These are phyloP conservation scores for Kentomonas sorsogonicus DNA, from an alignment of 208 protist species.

Conservation along the genomic window DNA sequence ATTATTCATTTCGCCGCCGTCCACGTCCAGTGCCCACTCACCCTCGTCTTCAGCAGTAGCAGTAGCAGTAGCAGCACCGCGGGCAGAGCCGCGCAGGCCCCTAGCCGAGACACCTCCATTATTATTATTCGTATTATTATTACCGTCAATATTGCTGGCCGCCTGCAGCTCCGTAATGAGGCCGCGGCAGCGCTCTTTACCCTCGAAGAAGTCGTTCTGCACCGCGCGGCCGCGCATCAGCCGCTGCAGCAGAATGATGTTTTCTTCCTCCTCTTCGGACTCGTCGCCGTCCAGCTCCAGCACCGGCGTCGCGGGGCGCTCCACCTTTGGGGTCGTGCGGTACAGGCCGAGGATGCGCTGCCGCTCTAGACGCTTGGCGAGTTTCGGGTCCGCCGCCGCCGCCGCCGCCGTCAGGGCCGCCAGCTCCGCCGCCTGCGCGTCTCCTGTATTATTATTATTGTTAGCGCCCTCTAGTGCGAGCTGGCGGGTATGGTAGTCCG, in stretches of 20 bases:
- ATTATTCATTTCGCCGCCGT: too few species aligned
- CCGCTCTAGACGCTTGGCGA: slow-evolving; percentile 1
- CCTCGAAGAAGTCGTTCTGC: slow-evolving; percentile 93
- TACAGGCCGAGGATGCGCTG: slow-evolving; percentile 79
- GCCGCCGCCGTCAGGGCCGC: neutral
- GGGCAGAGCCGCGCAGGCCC: too few species aligned
- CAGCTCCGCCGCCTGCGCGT: neutral
- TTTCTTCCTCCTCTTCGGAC: slow-evolving; percentile 79
- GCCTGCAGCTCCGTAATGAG: slow-evolving; percentile 91
- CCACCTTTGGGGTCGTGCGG: slow-evolving; percentile 79
- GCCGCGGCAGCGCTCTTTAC: slow-evolving; percentile 87
- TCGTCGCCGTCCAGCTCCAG: slow-evolving; percentile 81
- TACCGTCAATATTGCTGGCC: too few species aligned
- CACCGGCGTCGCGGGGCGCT: slow-evolving; percentile 87
- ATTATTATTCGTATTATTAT: too few species aligned
- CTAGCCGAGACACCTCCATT: too few species aligned
- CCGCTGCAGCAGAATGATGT: slow-evolving; percentile 83
- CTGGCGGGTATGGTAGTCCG: too few species aligned
- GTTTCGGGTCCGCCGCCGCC: too few species aligned
- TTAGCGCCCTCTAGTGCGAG: too few species aligned
- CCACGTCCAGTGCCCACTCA: too few species aligned
- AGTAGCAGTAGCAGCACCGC: too few species aligned
- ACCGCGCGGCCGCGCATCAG: slow-evolving; percentile 88
- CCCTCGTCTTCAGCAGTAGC: too few species aligned
- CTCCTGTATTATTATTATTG: too few species aligned